A percentile compares a stretch with the other conserved stretches of the same genome.
phyloP scores from a whole-genome alignment of 352 stramenopile species.

The Pythium chondricola region DNA sequence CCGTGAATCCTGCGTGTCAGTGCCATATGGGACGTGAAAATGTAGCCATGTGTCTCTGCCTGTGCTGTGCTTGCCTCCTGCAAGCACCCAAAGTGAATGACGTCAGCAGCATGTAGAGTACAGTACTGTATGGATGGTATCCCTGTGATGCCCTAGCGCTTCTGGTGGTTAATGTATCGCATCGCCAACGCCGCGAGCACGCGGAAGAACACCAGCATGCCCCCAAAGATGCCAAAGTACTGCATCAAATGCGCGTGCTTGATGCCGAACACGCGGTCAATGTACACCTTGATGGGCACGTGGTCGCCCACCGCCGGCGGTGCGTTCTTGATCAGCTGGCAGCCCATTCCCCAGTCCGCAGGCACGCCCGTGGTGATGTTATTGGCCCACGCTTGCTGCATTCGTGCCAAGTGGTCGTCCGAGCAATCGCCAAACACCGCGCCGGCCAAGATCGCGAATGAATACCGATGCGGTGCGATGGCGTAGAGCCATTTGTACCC shows the following conservation, averaged over 20 bases:
- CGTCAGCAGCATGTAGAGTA: too few species aligned
- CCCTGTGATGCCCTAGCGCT: constrained; percentile 36
- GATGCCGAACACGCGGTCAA: constrained; percentile 51
- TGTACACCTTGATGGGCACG: constrained; percentile 47
- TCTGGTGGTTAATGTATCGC: constrained; percentile 59
- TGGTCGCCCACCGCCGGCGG: constrained; percentile 28
- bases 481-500: constrained; percentile 43
- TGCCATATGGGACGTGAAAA: background rate
- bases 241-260: constrained; percentile 33
- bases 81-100: too few species aligned
- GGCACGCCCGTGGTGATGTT: constrained; percentile 26
- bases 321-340: constrained; percentile 40
- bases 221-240: constrained; percentile 46
- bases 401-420: constrained; percentile 12
- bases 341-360: constrained; percentile 35
- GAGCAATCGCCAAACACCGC: constrained; percentile 27
- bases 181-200: constrained; percentile 44
- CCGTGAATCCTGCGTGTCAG: constrained; percentile 10
- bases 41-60: constrained; percentile 6
- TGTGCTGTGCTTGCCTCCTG: too few species aligned
- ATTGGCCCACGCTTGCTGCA: constrained; percentile 3
- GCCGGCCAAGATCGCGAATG: constrained; percentile 20
- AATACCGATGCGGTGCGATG: constrained; percentile 28
- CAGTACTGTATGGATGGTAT: too few species aligned
- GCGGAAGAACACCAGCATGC: constrained; percentile 41